Evolutionary conservation across 345 rosid species (phyloP).

Genomic region (Gossypium mustelinum): DNA sequence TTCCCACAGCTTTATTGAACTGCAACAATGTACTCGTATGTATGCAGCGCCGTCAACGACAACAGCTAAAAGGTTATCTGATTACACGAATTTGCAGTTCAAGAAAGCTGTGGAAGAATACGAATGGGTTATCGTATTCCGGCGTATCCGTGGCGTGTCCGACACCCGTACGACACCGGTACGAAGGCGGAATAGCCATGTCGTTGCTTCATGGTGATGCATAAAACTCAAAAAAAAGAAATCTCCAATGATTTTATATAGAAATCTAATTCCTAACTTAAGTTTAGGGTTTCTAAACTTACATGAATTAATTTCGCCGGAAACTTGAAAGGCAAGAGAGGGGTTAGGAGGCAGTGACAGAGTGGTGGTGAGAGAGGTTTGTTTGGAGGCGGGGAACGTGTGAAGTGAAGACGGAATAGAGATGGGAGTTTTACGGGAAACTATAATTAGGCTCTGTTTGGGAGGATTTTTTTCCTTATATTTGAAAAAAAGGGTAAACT

Average conservation of each 20-base stretch:
- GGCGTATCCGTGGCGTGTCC: too few species aligned
- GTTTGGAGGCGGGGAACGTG: neutral
- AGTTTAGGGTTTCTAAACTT: neutral
- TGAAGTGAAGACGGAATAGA: neutral
- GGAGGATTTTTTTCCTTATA: too few species aligned
- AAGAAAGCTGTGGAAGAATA: slow-evolving; percentile 99
- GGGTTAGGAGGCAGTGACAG: neutral
- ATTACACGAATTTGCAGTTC: slow-evolving; percentile 58
- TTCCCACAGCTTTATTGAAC: slow-evolving; percentile 99
- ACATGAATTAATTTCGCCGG: neutral
- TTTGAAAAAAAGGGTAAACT: too few species aligned
- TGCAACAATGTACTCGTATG: slow-evolving; percentile 19
- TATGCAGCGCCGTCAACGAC: neutral
- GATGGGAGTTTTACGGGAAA: neutral
- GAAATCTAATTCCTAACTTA: neutral
- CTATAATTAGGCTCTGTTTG: too few species aligned
- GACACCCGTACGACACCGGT: too few species aligned
- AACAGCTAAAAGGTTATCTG: neutral
- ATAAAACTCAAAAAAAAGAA: too few species aligned
- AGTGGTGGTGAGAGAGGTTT: neutral
- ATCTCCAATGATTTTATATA: neutral
- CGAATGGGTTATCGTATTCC: slow-evolving; percentile 19
- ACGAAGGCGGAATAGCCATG: too few species aligned
- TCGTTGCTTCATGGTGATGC: too few species aligned
- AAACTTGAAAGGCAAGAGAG: neutral